These are phyloP conservation scores for Coniella lustricola DNA, from an alignment of 2,329 filamentous ascomycete genomes.

Conservation along the genomic window DNA sequence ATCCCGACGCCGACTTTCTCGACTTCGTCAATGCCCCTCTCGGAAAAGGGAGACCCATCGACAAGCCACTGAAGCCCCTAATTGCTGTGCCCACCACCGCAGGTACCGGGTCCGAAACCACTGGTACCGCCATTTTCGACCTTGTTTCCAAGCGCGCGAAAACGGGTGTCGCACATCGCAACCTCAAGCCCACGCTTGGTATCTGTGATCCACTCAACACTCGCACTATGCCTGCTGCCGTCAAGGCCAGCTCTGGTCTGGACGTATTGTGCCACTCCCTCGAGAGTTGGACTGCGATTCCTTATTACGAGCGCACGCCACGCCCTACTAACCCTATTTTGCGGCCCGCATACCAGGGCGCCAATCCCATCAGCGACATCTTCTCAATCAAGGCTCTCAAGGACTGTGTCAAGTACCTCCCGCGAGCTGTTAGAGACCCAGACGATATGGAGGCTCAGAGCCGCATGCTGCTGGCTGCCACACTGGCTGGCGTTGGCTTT, in stretches of 20 bases:
- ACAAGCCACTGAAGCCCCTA: slow-evolving; percentile 63
- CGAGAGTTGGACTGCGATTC: slow-evolving; percentile 97
- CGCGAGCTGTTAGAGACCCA: slow-evolving; percentile 76
- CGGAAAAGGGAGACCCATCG: slow-evolving; percentile 73
- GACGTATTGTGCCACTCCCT: slow-evolving; percentile 94
- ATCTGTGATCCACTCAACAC: slow-evolving; percentile 86
- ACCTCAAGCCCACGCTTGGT: slow-evolving; percentile 89
- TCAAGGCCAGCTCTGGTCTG: slow-evolving; percentile 84
- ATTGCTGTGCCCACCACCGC: slow-evolving; percentile 82
- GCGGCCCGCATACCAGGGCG: slow-evolving; percentile 89
- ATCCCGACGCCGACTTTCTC: slow-evolving; percentile 86
- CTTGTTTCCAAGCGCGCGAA: slow-evolving; percentile 84
- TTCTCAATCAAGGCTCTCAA: slow-evolving; percentile 84
- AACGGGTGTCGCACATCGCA: slow-evolving; percentile 91
- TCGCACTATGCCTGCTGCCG: slow-evolving; percentile 87
- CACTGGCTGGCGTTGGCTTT: slow-evolving; percentile 90
- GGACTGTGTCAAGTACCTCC: slow-evolving; percentile 85
- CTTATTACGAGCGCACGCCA: slow-evolving; percentile 78
- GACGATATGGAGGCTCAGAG: slow-evolving; percentile 89
- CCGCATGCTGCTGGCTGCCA: slow-evolving; percentile 92
- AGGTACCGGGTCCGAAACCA: slow-evolving; percentile 87
- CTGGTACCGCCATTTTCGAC: slow-evolving; percentile 96
- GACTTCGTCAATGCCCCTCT: slow-evolving; percentile 97
- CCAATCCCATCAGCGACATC: slow-evolving; percentile 95
- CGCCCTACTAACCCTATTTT: slow-evolving; percentile 84